Conservation (phyloP, 2,329 filamentous ascomycete genomes). For the Exophiala alcalophila region DNA sequence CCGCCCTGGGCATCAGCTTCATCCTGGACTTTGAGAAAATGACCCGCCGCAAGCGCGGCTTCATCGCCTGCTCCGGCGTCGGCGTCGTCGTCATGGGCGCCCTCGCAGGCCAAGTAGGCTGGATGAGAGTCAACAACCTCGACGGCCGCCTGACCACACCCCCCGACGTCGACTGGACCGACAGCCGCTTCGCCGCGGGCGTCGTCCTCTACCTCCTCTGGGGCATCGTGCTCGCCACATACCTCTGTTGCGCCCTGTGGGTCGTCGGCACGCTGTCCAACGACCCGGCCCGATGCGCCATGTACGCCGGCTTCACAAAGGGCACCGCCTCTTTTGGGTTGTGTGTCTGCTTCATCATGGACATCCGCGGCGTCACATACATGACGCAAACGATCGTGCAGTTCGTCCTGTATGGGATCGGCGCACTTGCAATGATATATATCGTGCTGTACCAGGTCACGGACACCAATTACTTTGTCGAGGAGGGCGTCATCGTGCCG, state of each 20-base stretch:
- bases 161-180: conserved; percentile 7
- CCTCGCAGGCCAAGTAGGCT: conserved; percentile 5
- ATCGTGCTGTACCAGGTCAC: conserved; percentile 16
- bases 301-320: conserved; percentile 18
- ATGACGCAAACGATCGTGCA: conserved; percentile 17
- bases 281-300: conserved; percentile 19
- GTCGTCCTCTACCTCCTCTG: conserved; percentile 12
- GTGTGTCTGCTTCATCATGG: conserved; percentile 24
- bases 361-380: conserved; percentile 17
- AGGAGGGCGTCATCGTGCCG: conserved; percentile 29
- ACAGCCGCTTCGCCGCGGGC: neutral
- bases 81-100: conserved; percentile 6
- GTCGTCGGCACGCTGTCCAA: conserved; percentile 18
- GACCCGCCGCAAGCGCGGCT: conserved; percentile 2
- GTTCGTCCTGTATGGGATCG: conserved; percentile 19
- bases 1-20: conserved; percentile 19
- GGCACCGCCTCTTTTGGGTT: conserved; percentile 19
- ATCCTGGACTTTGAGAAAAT: conserved; percentile 32
- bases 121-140: conserved; percentile 10
- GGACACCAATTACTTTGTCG: conserved; percentile 28
- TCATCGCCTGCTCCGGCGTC: conserved; percentile 14
- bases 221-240: conserved; percentile 14
- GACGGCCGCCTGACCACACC: neutral
- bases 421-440: conserved; percentile 6
- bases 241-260: conserved; percentile 15